Base-by-base conservation (phyloP, 805 yeast species). In the Candida dajiaensis region DNA sequence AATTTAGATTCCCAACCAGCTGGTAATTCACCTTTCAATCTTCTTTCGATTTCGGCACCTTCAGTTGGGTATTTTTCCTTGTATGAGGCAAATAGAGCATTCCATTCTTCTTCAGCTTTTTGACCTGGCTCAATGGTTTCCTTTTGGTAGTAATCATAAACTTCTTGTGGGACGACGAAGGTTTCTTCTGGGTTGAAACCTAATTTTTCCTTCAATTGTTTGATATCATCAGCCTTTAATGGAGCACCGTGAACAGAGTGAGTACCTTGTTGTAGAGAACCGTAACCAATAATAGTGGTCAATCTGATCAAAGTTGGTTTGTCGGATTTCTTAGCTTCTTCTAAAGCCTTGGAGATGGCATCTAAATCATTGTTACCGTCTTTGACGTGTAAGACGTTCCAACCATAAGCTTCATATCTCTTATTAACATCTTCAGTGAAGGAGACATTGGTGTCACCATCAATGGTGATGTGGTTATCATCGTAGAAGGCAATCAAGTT, bases 181-280 rank as follows among this genome's bases (percentile, higher is more conserved):
- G 77, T 64, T 72, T 88, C 77, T 41, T 77, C 80, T 54, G 97
- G 95, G 80, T 89, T 77, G 77, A 92, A 90, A 49, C 97, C 97
- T 62, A 80, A 83, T 64, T 77, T 76, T 63, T 72, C 67, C 78
- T 89, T 94, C 70, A 92, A 76, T 70, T 89, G 96, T 61, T 76
- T 80, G 63, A 90, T 77, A 66, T 92, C 99, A 63, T 89, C 98
- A 41, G 89, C 73, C 79, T 90, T 89, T 71, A 92, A 80, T 62
- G 99, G 96, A 55, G 96, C 74, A 71, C 99, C 99, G 73, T 94
- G 99, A 47, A 94, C 98, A 59, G 84, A 74, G 71, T 85, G 92
- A 52, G 96, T 80, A 61, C 98, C 98, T 59, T 78, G 80, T 55
- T 74, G 70, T 60, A 81, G 66, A 43, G 98, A 94, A 64, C 99